Conservation (phyloP, 352 stramenopile species). For the Phytophthora cajani region DNA sequence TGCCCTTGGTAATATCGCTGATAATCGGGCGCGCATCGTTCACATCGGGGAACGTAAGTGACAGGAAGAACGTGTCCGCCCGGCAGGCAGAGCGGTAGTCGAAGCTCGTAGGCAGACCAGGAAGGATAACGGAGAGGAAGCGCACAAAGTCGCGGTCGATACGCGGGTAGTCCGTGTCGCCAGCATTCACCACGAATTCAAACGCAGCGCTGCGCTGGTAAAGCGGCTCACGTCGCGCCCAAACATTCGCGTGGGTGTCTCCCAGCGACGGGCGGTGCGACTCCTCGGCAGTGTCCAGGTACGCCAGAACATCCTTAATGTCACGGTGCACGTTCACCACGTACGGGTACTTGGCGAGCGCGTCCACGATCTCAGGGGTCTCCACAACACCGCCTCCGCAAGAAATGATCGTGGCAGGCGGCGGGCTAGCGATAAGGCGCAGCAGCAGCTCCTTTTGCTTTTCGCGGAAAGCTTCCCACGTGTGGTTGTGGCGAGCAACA, state of each 20-base stretch:
- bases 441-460: slow-evolving; percentile 68
- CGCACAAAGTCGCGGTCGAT: slow-evolving; percentile 77
- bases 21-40: slow-evolving; percentile 55
- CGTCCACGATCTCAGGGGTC: slow-evolving; percentile 62
- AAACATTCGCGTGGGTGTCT: slow-evolving; percentile 67
- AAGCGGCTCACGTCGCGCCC: slow-evolving; percentile 59
- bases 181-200: slow-evolving; percentile 68
- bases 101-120: slow-evolving; percentile 54
- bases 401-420: slow-evolving; percentile 75
- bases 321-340: slow-evolving; percentile 76
- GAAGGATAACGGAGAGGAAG: slow-evolving; percentile 66
- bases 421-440: slow-evolving; percentile 63
- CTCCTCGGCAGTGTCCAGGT: slow-evolving; percentile 57
- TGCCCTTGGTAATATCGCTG: slow-evolving; percentile 70
- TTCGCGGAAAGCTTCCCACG: slow-evolving; percentile 82
- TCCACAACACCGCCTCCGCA: slow-evolving; percentile 88
- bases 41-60: slow-evolving; percentile 75
- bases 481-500: slow-evolving; percentile 62
- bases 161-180: slow-evolving; percentile 63
- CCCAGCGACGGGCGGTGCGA: slow-evolving; percentile 65
- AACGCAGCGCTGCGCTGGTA: slow-evolving; percentile 61
- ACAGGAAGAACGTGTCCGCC: slow-evolving; percentile 82
- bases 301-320: slow-evolving; percentile 75
- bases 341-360: slow-evolving; percentile 68
- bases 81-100: slow-evolving; percentile 54